Base-by-base conservation (phyloP, 805 yeast species). In the Jamesozyma gamospora region DNA sequence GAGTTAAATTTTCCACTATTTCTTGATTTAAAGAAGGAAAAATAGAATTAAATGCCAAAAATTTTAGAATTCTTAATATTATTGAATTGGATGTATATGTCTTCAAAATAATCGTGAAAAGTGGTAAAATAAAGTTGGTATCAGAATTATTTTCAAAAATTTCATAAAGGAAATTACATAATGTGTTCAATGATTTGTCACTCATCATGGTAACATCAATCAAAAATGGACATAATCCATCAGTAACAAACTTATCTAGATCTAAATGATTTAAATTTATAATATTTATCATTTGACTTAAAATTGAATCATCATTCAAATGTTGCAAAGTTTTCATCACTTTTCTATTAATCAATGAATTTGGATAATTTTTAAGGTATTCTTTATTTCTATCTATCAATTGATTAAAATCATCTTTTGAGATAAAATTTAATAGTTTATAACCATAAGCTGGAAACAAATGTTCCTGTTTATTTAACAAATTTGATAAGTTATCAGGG, bases 381-480 rank as follows among this genome's bases (percentile, higher is more conserved):
- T 28, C 21, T 34, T 39, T 32, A 25, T 51, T 41, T 18, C 31
- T 14, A 1, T 17, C 16, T 16, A 51, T 28, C 2, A 48, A 28
- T n/a, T 39, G 27, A 5, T 28, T 31, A 27, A 42, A 14, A 37
- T 39, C 38, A 41, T 47, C 25, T 19, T 16, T 9, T 26, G 48
- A 51, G 8, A 43, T 6, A 32, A 39, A 37, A 25, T 48, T 45
- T 36, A 50, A 28, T 39, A 50, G 21, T 41, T 46, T 19, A 40
- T 44, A 40, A 43, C 66, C 60, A 62, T 67, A 51, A 32, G 51
- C 44, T 36, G 56, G 51, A 53, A 66, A 34, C 53, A 59, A 19
- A 40, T 51, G 32, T 14, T 34, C 14, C n/a, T 25, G 18, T 4
- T 9, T 6, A 5, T 17, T 15, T n/a, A 15, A 7, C 15, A 34